Evolutionary conservation across 805 yeast genomes (phyloP), one percentile per base, ranked within the genome.

Genomic region (Pichia exigua): DNA sequence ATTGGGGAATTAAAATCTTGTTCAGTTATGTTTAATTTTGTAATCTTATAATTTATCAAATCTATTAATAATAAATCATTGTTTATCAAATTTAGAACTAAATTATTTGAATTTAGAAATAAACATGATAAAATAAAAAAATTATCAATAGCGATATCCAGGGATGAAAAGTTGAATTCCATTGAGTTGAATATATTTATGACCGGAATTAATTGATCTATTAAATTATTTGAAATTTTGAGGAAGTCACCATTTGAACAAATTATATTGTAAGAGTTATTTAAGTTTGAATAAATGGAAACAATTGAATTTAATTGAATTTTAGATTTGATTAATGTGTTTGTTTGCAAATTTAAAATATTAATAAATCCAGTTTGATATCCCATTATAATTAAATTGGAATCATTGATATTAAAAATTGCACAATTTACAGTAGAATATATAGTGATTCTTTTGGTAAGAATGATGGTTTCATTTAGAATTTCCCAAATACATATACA

Each of bases 321-420:
- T 30, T 38, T 46, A 15, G 28, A 39, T 13, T 24, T 43, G 32
- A 48, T 46, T 30, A 45, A 12, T 18, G 46, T 5, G 26, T 18
- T 20, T 30, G 40, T 13, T n/a, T 17, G 26, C 21, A 54, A 13
- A 35, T 54, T 47, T 17, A 18, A 44, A 7, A 27, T 30, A 39
- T 78, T 80, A 10, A 76, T 62, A n/a, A 72, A 73, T 1, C 86
- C 85, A 57, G 75, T 75, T 18, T 60, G 59, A 6, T 79, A 69
- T 0, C 83, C 80, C 0, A 74, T 83, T 27, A 77, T 61, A 1
- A 81, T 63, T 47, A 72, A 67, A 46, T 69, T 66, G 1, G 75
- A 62, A 22, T 69, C 65, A 17, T 62, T 54, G 12, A 59, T 59
- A 30, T 76, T 74, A 53, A 79, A 78, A 50, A 67, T 69, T 11